These are phyloP conservation scores for Besnoitia besnoiti DNA, from an alignment of 169 alveolate species.

Conservation along the genomic window DNA sequence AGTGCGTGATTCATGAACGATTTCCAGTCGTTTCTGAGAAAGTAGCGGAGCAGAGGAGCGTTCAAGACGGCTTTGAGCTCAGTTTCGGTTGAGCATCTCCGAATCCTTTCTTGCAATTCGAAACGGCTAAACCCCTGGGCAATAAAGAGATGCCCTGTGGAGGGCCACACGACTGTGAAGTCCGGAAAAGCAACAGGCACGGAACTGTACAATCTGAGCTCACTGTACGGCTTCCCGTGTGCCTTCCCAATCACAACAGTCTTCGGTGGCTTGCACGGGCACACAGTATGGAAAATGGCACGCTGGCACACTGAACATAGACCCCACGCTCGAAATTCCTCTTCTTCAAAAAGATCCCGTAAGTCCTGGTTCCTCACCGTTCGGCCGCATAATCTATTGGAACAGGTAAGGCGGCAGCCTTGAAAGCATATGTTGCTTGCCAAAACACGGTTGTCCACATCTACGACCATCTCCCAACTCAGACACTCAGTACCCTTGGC, in stretches of 20 bases:
- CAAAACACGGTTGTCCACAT: constrained; percentile 31
- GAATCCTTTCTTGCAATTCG: constrained; percentile 59
- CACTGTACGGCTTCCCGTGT: constrained; percentile 34
- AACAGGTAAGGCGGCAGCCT: constrained; percentile 47
- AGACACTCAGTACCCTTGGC: constrained; percentile 25
- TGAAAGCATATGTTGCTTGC: background rate
- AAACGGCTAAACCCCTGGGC: constrained; percentile 60
- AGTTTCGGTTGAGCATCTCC: constrained; percentile 51
- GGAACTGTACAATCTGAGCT: constrained; percentile 54
- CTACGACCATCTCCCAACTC: constrained; percentile 6
- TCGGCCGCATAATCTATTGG: constrained; percentile 57
- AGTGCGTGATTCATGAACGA: constrained; percentile 42
- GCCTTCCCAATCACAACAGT: background rate
- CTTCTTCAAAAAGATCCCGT: constrained; percentile 57
- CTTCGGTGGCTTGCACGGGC: constrained; percentile 7
- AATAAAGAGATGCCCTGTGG: constrained; percentile 54
- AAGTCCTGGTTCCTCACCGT: constrained; percentile 20
- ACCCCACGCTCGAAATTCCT: constrained; percentile 69
- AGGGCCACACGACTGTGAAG: constrained; percentile 63
- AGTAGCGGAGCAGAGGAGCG: constrained; percentile 40
- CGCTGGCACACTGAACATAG: constrained; percentile 59
- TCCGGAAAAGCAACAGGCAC: constrained; percentile 67
- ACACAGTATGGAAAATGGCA: constrained; percentile 46
- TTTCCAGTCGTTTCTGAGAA: constrained; percentile 63
- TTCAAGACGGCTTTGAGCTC: constrained; percentile 49